phyloP scores from a whole-genome alignment of 2,329 filamentous ascomycete species.

The Ustulina deusta region DNA sequence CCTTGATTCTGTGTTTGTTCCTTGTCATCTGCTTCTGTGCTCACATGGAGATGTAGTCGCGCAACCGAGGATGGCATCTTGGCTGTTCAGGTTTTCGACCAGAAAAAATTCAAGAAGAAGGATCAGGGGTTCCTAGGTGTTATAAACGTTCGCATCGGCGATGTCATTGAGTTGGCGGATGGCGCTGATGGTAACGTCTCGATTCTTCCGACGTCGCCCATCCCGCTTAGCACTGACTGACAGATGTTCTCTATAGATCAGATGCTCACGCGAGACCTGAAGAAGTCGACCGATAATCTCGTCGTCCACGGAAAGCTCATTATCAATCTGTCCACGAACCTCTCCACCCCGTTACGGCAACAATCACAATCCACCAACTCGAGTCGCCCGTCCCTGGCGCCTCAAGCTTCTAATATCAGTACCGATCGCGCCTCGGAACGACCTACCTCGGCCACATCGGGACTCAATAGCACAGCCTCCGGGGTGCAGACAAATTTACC shows the following conservation, averaged over 20 bases:
- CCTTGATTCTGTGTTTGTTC: slow-evolving; percentile 9
- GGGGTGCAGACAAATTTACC: slow-evolving; percentile 57
- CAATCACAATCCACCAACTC: slow-evolving; percentile 55
- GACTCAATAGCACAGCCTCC: slow-evolving; percentile 59
- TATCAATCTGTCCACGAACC: slow-evolving; percentile 93
- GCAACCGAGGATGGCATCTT: slow-evolving; percentile 96
- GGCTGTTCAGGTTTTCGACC: slow-evolving; percentile 98
- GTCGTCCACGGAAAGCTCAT: slow-evolving; percentile 98
- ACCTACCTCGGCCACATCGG: slow-evolving; percentile 66
- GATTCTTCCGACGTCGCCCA: slow-evolving; percentile 43
- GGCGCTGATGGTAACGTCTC: slow-evolving; percentile 82
- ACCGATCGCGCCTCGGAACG: slow-evolving; percentile 61
- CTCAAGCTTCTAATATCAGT: slow-evolving; percentile 59
- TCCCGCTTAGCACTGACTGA: slow-evolving; percentile 50
- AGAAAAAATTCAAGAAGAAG: slow-evolving; percentile 99
- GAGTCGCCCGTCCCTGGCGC: slow-evolving; percentile 60
- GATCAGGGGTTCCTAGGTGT: slow-evolving; percentile 98
- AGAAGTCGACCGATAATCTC: slow-evolving; percentile 97
- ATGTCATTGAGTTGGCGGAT: slow-evolving; percentile 89
- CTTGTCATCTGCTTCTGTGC: slow-evolving; percentile 41
- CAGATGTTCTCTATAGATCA: slow-evolving; percentile 73
- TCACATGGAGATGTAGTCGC: slow-evolving; percentile 66
- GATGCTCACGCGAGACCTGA: slow-evolving; percentile 97
- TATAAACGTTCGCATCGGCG: slow-evolving; percentile 95
- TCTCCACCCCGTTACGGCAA: slow-evolving; percentile 74